Conservation (phyloP, 2,329 filamentous ascomycete genomes). For the Aspergillus clavatus region DNA sequence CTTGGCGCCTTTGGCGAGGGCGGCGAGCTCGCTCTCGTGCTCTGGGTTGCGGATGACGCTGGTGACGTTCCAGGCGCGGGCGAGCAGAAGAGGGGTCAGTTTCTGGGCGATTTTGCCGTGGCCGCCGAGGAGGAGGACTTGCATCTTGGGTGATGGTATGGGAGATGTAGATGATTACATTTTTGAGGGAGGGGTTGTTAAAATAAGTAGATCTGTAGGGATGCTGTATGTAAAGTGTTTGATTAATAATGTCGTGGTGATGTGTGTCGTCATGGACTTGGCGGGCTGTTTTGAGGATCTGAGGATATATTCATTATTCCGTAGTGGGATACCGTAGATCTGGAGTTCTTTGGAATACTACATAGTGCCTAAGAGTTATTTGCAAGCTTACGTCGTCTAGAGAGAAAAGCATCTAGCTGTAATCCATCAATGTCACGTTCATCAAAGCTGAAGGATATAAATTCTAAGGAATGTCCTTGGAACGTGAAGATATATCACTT, state of each 20-base stretch:
- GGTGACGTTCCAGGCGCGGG: conserved; percentile 70
- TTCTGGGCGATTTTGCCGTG: conserved; percentile 74
- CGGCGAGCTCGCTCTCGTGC: conserved; percentile 60
- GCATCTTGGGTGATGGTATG: conserved; percentile 25
- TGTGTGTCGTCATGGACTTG: background rate
- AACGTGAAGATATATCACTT: no score
- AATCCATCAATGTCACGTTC: no score
- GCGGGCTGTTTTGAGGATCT: background rate
- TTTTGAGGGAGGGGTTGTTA: background rate
- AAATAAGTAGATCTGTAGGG: background rate
- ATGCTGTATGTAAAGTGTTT: background rate
- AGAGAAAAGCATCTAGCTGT: no score
- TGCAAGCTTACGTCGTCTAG: no score
- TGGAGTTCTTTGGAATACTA: no score
- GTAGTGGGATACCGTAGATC: no score
- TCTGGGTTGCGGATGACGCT: conserved; percentile 70
- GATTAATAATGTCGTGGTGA: background rate
- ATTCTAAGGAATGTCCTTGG: no score
- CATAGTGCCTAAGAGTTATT: no score
- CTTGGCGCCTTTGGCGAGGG: conserved; percentile 52
- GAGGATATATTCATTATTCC: no score
- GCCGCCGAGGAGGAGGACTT: conserved; percentile 71
- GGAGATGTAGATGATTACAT: background rate
- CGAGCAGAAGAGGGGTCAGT: conserved; percentile 70
- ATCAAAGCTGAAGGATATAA: no score